Evolutionary conservation across 306 rosid genomes (phyloP), one percentile per base, ranked within the genome.

Genomic region (Quercus agrifolia): DNA sequence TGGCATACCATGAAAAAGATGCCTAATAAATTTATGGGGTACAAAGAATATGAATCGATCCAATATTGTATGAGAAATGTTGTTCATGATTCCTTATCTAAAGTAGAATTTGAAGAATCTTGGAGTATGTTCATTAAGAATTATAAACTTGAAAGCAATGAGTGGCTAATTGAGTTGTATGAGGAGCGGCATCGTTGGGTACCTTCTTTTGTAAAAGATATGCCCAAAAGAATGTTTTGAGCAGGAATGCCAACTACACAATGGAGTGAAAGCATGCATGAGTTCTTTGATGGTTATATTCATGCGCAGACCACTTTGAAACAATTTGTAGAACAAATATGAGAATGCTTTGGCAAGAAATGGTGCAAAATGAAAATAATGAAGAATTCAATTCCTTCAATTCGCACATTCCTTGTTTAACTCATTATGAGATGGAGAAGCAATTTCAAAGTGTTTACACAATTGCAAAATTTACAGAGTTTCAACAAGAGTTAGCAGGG

Each of bases 1-100:
- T 78, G 79, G 81, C 61, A 75, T 57, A 59, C 75, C 35, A 75
- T 78, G 81, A 75, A 79, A 63, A 85, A 73, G 54, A 2, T 82
- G 12, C 49, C 31, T 20, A 71, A 78, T 21, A 78, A 79, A 46
- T 27, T 81, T 41, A 67, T 18, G 58, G 38, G 44, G 38, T 30
- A 55, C n/a, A 74, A 63, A 56, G 38, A 35, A 56, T 82, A 67
- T 19, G 79, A 85, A 44, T 13, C 54, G 9, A 52, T 85, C 3
- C 73, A 79, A 69, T 25, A 0, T 19, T 10, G 1, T 4, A 7
- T n/a, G 10, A 23, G 21, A 19, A 3, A 9, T 19, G 2, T 23
- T 28, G 52, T 78, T 11, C 59, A 38, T 1, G 44, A 38, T 35
- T 35, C 44, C 44, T 38, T 38, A 1, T 38, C 44, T 38, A 38